Evolutionary conservation across 179 eudicot species (phyloP).

Genomic region (Sideroxylon spinosum): DNA sequence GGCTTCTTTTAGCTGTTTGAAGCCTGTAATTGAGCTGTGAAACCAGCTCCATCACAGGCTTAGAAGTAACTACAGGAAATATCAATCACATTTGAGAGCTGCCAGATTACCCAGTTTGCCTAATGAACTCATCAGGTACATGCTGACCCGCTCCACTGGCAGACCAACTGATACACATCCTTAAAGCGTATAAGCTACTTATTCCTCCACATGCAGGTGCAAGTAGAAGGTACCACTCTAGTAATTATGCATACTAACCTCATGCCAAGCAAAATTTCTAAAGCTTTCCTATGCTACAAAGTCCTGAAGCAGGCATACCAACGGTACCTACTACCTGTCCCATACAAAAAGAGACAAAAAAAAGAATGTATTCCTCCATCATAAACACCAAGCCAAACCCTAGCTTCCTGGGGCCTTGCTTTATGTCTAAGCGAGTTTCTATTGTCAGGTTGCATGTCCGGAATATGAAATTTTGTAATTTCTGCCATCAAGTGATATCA

Average conservation of each 20-base stretch:
- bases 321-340: not conserved
- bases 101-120: not conserved
- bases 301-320: not conserved
- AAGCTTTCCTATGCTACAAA: not conserved
- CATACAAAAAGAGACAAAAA: not conserved
- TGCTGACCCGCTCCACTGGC: not conserved
- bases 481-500: not conserved
- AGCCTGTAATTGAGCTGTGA: slow-evolving; percentile 2
- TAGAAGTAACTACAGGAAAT: not conserved
- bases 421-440: not conserved
- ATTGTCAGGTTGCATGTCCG: not conserved
- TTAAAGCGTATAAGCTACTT: not conserved
- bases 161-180: not conserved
- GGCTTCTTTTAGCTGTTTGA: not conserved
- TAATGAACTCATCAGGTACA: not conserved
- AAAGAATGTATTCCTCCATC: not conserved
- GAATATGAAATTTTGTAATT: not conserved
- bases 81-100: not conserved
- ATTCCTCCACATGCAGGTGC: slow-evolving; percentile 7
- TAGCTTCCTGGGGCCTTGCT: slow-evolving; percentile 11
- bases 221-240: not conserved
- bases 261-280: not conserved
- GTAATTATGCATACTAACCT: not conserved
- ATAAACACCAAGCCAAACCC: not conserved
- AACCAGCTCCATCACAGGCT: not conserved